phyloP scores from a whole-genome alignment of 805 yeast species.

The Lipomyces anomalus region DNA sequence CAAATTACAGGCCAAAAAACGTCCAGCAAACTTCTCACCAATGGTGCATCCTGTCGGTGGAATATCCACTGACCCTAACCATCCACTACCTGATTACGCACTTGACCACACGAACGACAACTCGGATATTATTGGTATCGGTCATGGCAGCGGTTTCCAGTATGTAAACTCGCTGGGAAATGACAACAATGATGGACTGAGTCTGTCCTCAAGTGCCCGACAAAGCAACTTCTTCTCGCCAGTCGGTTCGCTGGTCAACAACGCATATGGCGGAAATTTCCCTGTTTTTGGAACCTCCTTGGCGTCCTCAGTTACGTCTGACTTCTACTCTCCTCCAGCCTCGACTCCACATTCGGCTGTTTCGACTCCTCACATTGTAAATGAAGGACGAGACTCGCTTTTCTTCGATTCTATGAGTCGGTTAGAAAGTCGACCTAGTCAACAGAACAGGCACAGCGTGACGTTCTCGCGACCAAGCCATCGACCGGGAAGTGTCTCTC shows the following conservation, averaged over 20 bases:
- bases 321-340: conserved; percentile 27
- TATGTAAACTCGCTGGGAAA: not conserved
- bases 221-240: conserved; percentile 15
- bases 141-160: not conserved
- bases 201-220: not conserved
- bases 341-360: conserved; percentile 24
- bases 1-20: conserved; percentile 14
- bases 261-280: conserved; percentile 4
- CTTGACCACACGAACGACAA: conserved; percentile 7
- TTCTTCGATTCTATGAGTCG: conserved; percentile 24
- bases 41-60: conserved; percentile 13
- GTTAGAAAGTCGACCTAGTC: not conserved
- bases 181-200: not conserved
- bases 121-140: not conserved
- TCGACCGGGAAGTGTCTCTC: not conserved
- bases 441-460: not conserved
- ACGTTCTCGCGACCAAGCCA: not conserved
- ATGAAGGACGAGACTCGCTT: conserved; percentile 25
- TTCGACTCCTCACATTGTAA: conserved; percentile 25
- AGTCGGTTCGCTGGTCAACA: conserved; percentile 19
- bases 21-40: conserved; percentile 28
- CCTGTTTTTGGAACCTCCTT: conserved; percentile 11
- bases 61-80: conserved; percentile 26
- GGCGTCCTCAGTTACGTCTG: conserved; percentile 22
- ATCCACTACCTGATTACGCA: conserved; percentile 31